Evolutionary conservation across 2,329 filamentous ascomycete species (phyloP).

Genomic region (Arthrobotrys sinensis): DNA sequence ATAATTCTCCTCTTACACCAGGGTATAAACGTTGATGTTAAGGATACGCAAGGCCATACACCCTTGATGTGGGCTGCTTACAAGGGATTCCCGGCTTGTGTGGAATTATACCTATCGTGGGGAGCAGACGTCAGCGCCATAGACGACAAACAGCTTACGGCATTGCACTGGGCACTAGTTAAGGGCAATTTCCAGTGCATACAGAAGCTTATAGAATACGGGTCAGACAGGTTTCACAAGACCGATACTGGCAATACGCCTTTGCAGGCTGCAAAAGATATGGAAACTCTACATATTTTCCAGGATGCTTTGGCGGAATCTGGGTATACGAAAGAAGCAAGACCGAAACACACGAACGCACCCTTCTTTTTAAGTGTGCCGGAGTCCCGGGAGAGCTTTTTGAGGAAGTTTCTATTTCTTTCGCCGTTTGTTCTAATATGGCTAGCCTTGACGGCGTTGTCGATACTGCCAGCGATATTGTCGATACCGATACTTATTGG

Average conservation of each 20-base stretch:
- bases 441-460: constrained; percentile 79
- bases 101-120: constrained; percentile 93
- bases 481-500: constrained; percentile 80
- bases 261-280: constrained; percentile 85
- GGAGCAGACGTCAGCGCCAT: constrained; percentile 91
- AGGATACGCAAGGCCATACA: constrained; percentile 91
- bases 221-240: constrained; percentile 90
- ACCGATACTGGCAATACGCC: constrained; percentile 93
- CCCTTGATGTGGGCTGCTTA: constrained; percentile 99
- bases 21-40: constrained; percentile 92
- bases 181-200: constrained; percentile 92
- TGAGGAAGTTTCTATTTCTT: constrained; percentile 89
- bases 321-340: constrained; percentile 85
- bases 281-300: constrained; percentile 88
- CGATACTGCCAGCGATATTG: constrained; percentile 80
- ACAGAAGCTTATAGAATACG: constrained; percentile 95
- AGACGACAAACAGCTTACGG: constrained; percentile 94
- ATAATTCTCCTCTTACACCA: constrained; percentile 92
- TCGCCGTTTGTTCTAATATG: constrained; percentile 87
- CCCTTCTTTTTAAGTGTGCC: constrained; percentile 59
- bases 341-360: constrained; percentile 73
- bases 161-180: constrained; percentile 95
- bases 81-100: constrained; percentile 92
- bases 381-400: constrained; percentile 71
- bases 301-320: constrained; percentile 85